Percentiles rank a stretch among this genome's conserved stretches.
Conservation (phyloP, 139 green algal species). For the Haematococcus sp. region DNA sequence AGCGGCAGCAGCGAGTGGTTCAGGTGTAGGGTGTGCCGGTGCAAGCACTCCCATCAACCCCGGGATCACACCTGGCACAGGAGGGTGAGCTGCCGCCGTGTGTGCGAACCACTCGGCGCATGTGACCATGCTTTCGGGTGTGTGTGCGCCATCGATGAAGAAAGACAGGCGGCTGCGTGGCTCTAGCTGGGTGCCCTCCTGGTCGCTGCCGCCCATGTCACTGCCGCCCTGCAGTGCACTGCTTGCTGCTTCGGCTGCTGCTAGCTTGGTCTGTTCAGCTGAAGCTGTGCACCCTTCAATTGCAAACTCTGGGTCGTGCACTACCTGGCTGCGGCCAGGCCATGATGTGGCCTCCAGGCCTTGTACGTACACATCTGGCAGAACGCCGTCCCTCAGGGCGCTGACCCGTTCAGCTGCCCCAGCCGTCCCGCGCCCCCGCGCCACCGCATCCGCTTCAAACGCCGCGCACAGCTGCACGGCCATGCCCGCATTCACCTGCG, state of each 20-base stretch:
- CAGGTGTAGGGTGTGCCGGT: no score
- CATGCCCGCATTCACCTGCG: conserved; percentile 77
- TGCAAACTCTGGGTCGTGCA: conserved; percentile 25
- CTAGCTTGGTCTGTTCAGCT: neutral
- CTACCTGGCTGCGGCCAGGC: conserved; percentile 76
- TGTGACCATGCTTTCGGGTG: conserved; percentile 85
- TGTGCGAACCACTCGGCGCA: conserved; percentile 90
- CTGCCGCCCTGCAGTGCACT: neutral
- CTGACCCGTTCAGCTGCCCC: conserved; percentile 13
- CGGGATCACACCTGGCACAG: neutral
- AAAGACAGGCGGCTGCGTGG: conserved; percentile 63
- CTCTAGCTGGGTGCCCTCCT: conserved; percentile 2
- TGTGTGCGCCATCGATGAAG: conserved; percentile 96
- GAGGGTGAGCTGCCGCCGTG: neutral
- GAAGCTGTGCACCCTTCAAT: neutral
- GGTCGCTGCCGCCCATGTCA: neutral
- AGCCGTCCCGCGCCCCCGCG: neutral
- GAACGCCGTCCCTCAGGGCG: conserved; percentile 22
- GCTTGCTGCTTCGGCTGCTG: neutral
- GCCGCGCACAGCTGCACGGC: conserved; percentile 73
- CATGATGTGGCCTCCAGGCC: conserved; percentile 55
- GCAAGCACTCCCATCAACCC: no score
- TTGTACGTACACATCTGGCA: conserved; percentile 47
- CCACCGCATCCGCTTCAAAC: conserved; percentile 52
- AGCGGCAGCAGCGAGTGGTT: no score